Conservation (phyloP, 2,329 filamentous ascomycete genomes). For the Ceratocystis ficicola region DNA sequence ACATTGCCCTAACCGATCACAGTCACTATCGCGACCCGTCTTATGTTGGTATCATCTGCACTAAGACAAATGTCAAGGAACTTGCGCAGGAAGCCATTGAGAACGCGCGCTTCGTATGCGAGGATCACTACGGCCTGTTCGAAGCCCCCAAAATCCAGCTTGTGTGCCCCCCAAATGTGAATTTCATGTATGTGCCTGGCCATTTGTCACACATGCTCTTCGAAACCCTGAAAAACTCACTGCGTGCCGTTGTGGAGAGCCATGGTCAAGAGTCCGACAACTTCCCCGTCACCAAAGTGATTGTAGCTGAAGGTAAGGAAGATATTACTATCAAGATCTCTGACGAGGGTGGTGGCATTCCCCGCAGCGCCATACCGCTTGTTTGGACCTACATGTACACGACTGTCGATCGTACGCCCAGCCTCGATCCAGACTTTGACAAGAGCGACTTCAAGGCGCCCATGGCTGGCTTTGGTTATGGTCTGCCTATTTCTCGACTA, state of each 20-base stretch:
- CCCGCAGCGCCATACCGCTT: slow-evolving; percentile 79
- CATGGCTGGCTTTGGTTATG: slow-evolving; percentile 99
- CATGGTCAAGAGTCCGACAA: slow-evolving; percentile 92
- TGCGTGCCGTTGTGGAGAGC: slow-evolving; percentile 89
- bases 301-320: slow-evolving; percentile 93
- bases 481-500: slow-evolving; percentile 80
- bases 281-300: slow-evolving; percentile 93
- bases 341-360: slow-evolving; percentile 93
- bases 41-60: slow-evolving; percentile 98
- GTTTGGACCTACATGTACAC: slow-evolving; percentile 99
- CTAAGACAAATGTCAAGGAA: slow-evolving; percentile 91
- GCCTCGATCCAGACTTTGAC: slow-evolving; percentile 91
- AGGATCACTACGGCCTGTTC: slow-evolving; percentile 95
- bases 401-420: slow-evolving; percentile 90
- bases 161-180: slow-evolving; percentile 82
- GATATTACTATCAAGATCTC: slow-evolving; percentile 98
- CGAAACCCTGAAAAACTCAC: slow-evolving; percentile 95
- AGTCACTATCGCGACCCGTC: slow-evolving; percentile 77
- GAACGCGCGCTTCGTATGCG: slow-evolving; percentile 96
- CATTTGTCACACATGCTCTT: slow-evolving; percentile 99
- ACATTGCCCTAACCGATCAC: slow-evolving; percentile 93
- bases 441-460: slow-evolving; percentile 98
- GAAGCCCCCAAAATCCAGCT: slow-evolving; percentile 94
- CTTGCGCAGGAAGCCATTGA: slow-evolving; percentile 95
- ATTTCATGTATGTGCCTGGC: slow-evolving; percentile 99